Base-by-base conservation (phyloP, 148 eudicot genomes). In the Nepenthes gracilis region DNA sequence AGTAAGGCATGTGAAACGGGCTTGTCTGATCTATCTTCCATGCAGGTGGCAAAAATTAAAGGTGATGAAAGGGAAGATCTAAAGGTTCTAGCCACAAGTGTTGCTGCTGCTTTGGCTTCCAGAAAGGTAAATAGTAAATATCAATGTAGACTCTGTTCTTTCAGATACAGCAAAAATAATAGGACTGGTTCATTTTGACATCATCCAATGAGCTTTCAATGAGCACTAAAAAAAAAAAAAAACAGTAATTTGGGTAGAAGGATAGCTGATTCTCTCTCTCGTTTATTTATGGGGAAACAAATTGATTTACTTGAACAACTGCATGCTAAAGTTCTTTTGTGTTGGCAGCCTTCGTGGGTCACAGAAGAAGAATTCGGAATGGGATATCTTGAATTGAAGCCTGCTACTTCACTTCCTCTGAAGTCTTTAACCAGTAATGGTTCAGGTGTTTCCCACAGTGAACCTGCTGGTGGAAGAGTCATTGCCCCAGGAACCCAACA, bases 91-190 rank as follows among this genome's bases (percentile, higher is more conserved):
- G 99, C 99, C 32, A 93, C 97, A 34, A 81, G 99, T 75, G 99
- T 93, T 70, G 95, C 85, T 38, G 99, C 99, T 60, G 99, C 99
- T n/a, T 84, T 93, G 78, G 97, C 99, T 70, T 77, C 99, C 50
- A 73, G 95, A 66, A 93, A 93, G 97, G 99, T 93, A 68, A 56
- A 35, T 35, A 12, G 6, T 36, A 47, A 59, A 6, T 10, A 9
- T 11, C 47, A 10, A 36, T 23, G 5, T 63, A 36, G 8, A 23
- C 38, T 53, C 12, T 32, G 36, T 32, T 40, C 9, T 63, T 9
- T 33, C 55, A 34, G 5, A 14, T 43, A 49, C 35, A 60, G 33
- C 32, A 23, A 14, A 13, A 36, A 36, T 15, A 47, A 4, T 32
- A 43, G 23, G 23, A 23, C 23, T 6, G 48, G 6, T 45, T 5